Evolutionary conservation across 768 basidiomycete species (phyloP).

Genomic region (Pleurotus eryngii): DNA sequence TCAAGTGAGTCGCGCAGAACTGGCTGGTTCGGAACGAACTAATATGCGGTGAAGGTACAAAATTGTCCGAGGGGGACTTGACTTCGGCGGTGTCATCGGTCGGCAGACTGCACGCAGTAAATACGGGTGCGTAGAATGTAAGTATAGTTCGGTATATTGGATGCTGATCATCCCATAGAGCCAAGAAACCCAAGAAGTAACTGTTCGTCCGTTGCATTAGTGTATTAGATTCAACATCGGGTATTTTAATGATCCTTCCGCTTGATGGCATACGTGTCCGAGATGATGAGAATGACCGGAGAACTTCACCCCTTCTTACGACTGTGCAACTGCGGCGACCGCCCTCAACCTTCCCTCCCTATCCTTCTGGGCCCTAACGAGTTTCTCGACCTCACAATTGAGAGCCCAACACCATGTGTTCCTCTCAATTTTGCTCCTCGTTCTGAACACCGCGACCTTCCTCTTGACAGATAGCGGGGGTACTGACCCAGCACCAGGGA

Average conservation of each 20-base stretch:
- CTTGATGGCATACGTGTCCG: neutral
- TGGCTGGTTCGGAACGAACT: neutral
- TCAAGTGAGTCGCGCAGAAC: conserved; percentile 58
- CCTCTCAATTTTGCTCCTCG: conserved; percentile 81
- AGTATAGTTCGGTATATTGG: neutral
- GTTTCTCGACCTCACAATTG: conserved; percentile 84
- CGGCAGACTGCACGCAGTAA: conserved; percentile 79
- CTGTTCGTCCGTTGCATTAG: conserved; percentile 12
- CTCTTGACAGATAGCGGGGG: conserved; percentile 56
- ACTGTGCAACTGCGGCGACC: conserved; percentile 51
- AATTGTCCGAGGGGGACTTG: conserved; percentile 87
- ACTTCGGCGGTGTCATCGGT: conserved; percentile 87
- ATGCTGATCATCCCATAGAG: conserved; percentile 31
- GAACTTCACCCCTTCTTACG: conserved; percentile 12
- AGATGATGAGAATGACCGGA: neutral
- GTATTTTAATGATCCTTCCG: neutral
- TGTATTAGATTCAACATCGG: neutral
- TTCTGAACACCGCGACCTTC: conserved; percentile 63
- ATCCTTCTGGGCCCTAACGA: conserved; percentile 55
- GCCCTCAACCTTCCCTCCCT: conserved; percentile 68
- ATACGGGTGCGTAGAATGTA: conserved; percentile 67
- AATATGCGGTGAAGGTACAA: conserved; percentile 68
- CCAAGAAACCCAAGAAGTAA: conserved; percentile 86
- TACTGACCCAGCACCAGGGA: conserved; percentile 17
- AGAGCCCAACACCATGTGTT: conserved; percentile 96